Evolutionary conservation across 78 protist genomes (phyloP).

Genomic region (Polysphondylium violaceum): DNA sequence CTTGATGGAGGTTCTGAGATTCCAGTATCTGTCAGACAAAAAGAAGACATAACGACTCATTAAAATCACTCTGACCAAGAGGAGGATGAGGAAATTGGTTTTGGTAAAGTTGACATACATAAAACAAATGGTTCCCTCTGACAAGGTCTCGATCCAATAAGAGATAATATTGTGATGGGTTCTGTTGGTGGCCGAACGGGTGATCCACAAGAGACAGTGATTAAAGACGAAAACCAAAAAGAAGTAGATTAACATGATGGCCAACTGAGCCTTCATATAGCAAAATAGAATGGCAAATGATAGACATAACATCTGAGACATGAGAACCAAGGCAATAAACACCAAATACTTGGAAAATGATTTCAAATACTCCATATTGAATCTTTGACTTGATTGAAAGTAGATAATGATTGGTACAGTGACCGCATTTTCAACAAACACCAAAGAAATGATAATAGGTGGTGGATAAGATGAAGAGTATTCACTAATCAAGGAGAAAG

Average conservation of each 20-base stretch:
- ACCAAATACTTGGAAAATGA: not conserved
- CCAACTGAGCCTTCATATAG: not conserved
- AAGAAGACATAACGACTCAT: conserved; percentile 27
- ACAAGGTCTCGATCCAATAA: conserved; percentile 56
- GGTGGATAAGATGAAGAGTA: conserved; percentile 5
- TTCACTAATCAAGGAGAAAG: conserved; percentile 30
- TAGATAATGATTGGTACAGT: not conserved
- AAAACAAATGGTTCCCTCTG: conserved; percentile 29
- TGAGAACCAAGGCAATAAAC: not conserved
- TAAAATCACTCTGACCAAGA: not conserved
- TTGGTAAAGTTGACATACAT: not conserved
- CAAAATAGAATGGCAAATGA: conserved; percentile 30
- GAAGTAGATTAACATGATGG: conserved; percentile 5
- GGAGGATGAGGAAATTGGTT: conserved; percentile 12
- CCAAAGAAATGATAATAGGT: not conserved
- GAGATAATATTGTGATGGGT: conserved; percentile 51
- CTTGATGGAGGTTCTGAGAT: conserved; percentile 1
- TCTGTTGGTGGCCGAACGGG: not conserved
- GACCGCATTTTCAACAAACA: not conserved
- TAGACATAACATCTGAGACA: not conserved
- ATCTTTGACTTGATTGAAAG: conserved; percentile 18
- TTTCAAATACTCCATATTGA: not conserved
- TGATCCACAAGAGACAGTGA: conserved; percentile 22
- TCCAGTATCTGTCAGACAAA: conserved; percentile 55
- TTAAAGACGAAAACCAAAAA: conserved; percentile 5